A percentile compares a stretch with the other conserved stretches of the same genome.
Evolutionary conservation across 2,329 filamentous ascomycete genomes (phyloP).

Genomic region (Trichoderma harzianum): DNA sequence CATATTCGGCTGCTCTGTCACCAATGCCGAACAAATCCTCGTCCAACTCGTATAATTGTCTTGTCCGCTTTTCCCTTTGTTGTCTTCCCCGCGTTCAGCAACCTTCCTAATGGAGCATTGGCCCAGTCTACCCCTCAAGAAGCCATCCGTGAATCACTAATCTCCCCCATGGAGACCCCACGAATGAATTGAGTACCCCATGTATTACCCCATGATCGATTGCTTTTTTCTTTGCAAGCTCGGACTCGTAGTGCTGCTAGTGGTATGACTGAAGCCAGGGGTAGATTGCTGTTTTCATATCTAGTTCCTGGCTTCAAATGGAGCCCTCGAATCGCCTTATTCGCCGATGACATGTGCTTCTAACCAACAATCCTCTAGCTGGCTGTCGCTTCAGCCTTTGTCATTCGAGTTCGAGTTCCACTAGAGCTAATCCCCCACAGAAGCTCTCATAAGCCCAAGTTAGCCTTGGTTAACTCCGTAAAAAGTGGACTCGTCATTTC

Average conservation of each 20-base stretch:
- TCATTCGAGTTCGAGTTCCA: neutral
- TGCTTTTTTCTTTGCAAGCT: neutral
- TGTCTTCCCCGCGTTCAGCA: neutral
- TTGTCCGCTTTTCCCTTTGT: neutral
- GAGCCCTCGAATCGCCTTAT: neutral
- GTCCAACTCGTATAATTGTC: neutral
- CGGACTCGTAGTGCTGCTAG: neutral
- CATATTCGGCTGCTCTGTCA: neutral
- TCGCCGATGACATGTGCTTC: neutral
- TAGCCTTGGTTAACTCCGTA: neutral
- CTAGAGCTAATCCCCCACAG: neutral
- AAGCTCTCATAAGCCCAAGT: neutral
- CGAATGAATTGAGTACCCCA: neutral
- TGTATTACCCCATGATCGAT: neutral
- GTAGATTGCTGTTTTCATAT: neutral
- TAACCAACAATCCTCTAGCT: neutral
- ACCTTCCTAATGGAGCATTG: slow-evolving; percentile 4
- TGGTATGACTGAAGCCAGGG: neutral
- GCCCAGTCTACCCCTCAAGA: neutral
- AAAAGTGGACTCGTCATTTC: neutral
- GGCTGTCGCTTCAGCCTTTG: neutral
- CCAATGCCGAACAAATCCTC: neutral
- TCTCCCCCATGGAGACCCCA: neutral
- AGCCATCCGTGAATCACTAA: neutral
- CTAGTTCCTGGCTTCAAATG: neutral